These are phyloP conservation scores for Colletotrichum spinosum DNA, from an alignment of 2,329 filamentous ascomycete genomes.

Conservation along the genomic window DNA sequence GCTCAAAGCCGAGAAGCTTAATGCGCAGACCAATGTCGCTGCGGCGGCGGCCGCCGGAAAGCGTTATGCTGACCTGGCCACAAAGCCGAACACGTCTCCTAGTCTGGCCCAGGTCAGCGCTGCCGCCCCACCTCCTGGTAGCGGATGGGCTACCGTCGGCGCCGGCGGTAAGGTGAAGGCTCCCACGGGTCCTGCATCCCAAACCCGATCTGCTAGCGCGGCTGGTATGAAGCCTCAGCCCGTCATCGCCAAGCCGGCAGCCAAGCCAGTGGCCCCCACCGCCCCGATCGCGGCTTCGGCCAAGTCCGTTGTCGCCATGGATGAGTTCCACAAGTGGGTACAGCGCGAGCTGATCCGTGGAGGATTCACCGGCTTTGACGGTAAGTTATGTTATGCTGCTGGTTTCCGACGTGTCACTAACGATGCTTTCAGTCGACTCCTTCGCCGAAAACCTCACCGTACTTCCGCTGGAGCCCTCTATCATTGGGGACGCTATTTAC, in stretches of 20 bases:
- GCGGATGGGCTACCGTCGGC: constrained; percentile 94
- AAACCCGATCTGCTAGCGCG: constrained; percentile 58
- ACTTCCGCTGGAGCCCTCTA: constrained; percentile 80
- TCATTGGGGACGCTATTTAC: constrained; percentile 93
- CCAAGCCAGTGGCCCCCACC: constrained; percentile 54
- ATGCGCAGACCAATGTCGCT: constrained; percentile 59
- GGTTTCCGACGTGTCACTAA: constrained; percentile 45
- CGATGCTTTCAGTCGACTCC: constrained; percentile 71
- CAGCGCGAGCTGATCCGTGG: constrained; percentile 80
- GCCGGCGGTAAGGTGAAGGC: constrained; percentile 92
- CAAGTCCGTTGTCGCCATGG: constrained; percentile 71
- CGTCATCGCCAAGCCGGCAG: constrained; percentile 62
- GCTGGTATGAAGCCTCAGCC: constrained; percentile 56
- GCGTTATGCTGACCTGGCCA: constrained; percentile 93
- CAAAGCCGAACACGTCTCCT: constrained; percentile 58
- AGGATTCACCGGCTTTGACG: constrained; percentile 67
- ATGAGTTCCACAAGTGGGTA: constrained; percentile 96
- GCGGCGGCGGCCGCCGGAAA: constrained; percentile 74
- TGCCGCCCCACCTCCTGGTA: constrained; percentile 53
- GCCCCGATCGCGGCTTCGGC: constrained; percentile 60
- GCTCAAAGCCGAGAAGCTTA: constrained; percentile 71
- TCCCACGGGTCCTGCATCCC: constrained; percentile 69
- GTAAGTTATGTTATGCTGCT: constrained; percentile 53
- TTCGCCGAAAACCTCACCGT: constrained; percentile 82
- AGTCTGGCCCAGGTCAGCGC: constrained; percentile 54